Conservation (phyloP, 192 early-diverging fungal genomes). For the Chytriomyces confervae region DNA sequence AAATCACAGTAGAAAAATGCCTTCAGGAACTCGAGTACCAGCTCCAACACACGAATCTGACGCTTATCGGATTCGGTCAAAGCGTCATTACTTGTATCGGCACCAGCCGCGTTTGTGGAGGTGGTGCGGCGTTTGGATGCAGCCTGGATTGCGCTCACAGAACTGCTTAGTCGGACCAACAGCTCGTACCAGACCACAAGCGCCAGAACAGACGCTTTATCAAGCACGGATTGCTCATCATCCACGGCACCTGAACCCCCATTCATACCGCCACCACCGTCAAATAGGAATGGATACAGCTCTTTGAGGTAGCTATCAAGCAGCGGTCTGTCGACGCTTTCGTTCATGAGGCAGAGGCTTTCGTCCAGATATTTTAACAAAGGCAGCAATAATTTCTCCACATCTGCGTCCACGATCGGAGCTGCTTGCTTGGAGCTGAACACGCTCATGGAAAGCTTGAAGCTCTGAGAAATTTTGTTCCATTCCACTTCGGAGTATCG, state of each 20-base stretch:
- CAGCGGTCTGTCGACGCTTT: conserved; percentile 41
- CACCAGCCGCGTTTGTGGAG: background rate
- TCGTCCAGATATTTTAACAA: conserved; percentile 47
- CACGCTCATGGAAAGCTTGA: background rate
- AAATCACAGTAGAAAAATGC: conserved; percentile 44
- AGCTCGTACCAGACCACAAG: conserved; percentile 35
- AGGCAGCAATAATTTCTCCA: conserved; percentile 34
- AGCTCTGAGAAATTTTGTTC: conserved; percentile 10
- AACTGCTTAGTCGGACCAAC: conserved; percentile 8
- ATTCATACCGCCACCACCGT: background rate
- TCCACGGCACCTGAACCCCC: background rate
- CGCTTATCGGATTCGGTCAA: conserved; percentile 27
- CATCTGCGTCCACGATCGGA: conserved; percentile 22
- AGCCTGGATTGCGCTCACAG: conserved; percentile 8
- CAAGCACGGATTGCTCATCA: background rate
- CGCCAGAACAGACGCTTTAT: conserved; percentile 16
- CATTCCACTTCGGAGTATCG: conserved; percentile 23
- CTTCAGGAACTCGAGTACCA: conserved; percentile 44
- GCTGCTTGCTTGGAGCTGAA: background rate
- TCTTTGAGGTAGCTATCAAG: conserved; percentile 37
- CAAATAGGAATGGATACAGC: conserved; percentile 15
- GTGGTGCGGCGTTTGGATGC: background rate
- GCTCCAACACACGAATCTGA: conserved; percentile 18
- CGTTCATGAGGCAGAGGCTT: conserved; percentile 43
- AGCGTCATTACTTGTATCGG: background rate